A percentile compares a stretch with the other conserved stretches of the same genome.
These are phyloP conservation scores for Cladophialophora exuberans DNA, from an alignment of 2,329 filamentous ascomycete species.

Conservation along the genomic window DNA sequence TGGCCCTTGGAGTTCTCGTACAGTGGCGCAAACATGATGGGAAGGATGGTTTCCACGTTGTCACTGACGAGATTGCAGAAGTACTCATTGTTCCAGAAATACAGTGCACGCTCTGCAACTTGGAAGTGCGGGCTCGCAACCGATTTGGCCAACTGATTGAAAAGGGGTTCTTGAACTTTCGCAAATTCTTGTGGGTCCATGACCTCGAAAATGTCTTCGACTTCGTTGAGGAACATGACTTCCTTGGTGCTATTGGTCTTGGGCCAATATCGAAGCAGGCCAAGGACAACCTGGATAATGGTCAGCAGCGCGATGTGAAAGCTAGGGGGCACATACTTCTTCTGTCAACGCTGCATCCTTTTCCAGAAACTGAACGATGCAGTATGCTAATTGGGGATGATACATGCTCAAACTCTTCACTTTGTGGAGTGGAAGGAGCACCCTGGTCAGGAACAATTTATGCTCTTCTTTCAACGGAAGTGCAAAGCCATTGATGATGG, in stretches of 20 bases:
- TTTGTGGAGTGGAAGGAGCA: conserved; percentile 92
- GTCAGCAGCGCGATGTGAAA: conserved; percentile 17
- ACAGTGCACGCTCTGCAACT: conserved; percentile 93
- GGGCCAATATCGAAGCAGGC: conserved; percentile 94
- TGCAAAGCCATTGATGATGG: conserved; percentile 98
- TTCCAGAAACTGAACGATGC: conserved; percentile 97
- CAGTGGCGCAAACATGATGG: conserved; percentile 98
- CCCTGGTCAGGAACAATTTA: conserved; percentile 94
- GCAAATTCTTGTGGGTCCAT: conserved; percentile 99
- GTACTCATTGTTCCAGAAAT: conserved; percentile 99
- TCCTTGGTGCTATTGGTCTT: conserved; percentile 99
- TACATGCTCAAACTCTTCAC: conserved; percentile 99
- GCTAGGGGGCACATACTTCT: conserved; percentile 64
- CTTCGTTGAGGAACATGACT: conserved; percentile 99
- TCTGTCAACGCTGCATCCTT: conserved; percentile 97
- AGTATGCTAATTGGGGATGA: conserved; percentile 96
- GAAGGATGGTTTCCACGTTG: conserved; percentile 96
- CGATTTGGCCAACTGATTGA: conserved; percentile 96
- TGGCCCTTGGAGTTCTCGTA: conserved; percentile 99
- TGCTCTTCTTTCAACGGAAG: conserved; percentile 97
- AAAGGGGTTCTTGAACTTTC: conserved; percentile 96
- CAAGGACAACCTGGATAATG: conserved; percentile 75
- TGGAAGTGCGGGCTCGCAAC: conserved; percentile 99
- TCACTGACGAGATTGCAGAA: conserved; percentile 99
- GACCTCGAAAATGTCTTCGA: conserved; percentile 99